Base-by-base conservation (phyloP, 148 eudicot genomes). In the Chenopodium berlandieri region DNA sequence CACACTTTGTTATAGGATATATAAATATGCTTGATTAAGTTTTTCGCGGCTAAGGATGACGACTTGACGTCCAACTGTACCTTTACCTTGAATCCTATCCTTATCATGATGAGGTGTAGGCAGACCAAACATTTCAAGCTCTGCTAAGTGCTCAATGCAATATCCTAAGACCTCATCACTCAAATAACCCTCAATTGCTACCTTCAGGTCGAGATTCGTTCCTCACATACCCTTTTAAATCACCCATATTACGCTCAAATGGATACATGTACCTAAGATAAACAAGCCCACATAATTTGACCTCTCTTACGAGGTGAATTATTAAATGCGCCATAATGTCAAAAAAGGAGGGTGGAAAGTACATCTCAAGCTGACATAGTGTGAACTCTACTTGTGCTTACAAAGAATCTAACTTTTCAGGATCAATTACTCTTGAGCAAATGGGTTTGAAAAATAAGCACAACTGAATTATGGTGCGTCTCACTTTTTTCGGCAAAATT, bases 71-170 rank as follows among this genome's bases (percentile, higher is more conserved):
- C 77, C 77, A 14, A 44, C 1, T 7, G 77, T 80, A 37, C 82
- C 82, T 40, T 60, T 40, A 20, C 77, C 77, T 13, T 2, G 52
- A 10, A 7, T 71, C 31, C 25, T 68, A 40, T 23, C 82, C 70
- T 58, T 9, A 62, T 80, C 71, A 40, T 58, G 82, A 31, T 77
- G 82, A 20, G 75, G 72, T 32, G 11, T 34, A 11, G 76, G 82
- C 37, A 54, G 27, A 52, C 75, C 81, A 52, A 79, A 78, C 9
- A 63, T 44, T 62, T 62, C 65, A 17, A 62, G n/a, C 8, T 62
- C 65, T 19, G 20, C 65, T 2, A 62, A n/a, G 6, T 22, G 6
- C 65, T 62, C 65, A 20, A 20, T 19, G 7, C 65, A 62, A 17
- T 62, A 62, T 19, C 65, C n/a, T 4, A 62, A 23, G 23, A 62